phyloP scores from a whole-genome alignment of 2,329 filamentous ascomycete genomes.

The Dactylellina parvicollis region DNA sequence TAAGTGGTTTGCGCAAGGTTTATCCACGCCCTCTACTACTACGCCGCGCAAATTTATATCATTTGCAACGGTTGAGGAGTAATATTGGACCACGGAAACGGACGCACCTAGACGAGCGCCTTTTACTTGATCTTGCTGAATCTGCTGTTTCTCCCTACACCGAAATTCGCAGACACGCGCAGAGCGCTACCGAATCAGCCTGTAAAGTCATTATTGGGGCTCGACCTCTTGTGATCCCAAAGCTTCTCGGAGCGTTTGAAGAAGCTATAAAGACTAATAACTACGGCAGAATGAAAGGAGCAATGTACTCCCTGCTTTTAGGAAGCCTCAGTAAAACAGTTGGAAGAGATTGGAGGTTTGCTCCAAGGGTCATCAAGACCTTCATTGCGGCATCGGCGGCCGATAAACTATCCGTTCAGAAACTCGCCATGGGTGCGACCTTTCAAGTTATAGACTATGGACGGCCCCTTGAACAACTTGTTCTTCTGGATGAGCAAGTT shows the following conservation, averaged over 20 bases:
- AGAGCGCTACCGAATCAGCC: slow-evolving; percentile 90
- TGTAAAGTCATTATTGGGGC: slow-evolving; percentile 90
- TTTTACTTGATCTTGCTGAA: slow-evolving; percentile 86
- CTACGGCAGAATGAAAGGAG: slow-evolving; percentile 91
- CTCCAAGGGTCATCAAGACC: slow-evolving; percentile 84
- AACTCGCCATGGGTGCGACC: slow-evolving; percentile 80
- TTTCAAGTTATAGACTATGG: slow-evolving; percentile 93
- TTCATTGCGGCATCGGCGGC: slow-evolving; percentile 91
- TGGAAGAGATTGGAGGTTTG: slow-evolving; percentile 91
- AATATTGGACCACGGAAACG: slow-evolving; percentile 88
- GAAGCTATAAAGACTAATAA: slow-evolving; percentile 81
- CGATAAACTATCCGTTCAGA: slow-evolving; percentile 94
- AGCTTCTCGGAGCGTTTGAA: slow-evolving; percentile 81
- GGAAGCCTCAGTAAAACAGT: slow-evolving; percentile 88
- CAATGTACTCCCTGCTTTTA: slow-evolving; percentile 88
- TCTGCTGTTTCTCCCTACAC: slow-evolving; percentile 92
- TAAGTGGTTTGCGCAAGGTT: slow-evolving; percentile 87
- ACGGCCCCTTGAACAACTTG: slow-evolving; percentile 84
- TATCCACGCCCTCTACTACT: slow-evolving; percentile 94
- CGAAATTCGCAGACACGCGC: slow-evolving; percentile 92
- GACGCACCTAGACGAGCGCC: slow-evolving; percentile 84
- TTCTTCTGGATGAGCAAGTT: slow-evolving; percentile 77
- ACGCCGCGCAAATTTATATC: slow-evolving; percentile 91
- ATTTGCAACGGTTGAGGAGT: slow-evolving; percentile 90
- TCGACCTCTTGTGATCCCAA: slow-evolving; percentile 86